Evolutionary conservation across 1,284 basidiomycete species (phyloP).

Genomic region (Meira miltonrushii): DNA sequence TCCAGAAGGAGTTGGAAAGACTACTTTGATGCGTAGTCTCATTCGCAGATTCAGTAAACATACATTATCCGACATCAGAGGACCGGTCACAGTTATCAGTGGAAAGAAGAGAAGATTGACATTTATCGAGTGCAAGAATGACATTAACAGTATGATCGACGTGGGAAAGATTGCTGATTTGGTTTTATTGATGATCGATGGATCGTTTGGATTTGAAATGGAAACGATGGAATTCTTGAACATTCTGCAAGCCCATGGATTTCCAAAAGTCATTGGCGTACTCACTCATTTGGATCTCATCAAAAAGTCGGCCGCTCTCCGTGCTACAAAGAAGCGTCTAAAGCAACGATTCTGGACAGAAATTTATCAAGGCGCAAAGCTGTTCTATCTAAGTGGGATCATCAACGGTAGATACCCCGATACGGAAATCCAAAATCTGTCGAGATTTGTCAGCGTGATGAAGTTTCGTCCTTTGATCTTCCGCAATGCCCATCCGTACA

Average conservation of each 20-base stretch:
- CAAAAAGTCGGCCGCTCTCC: conserved; percentile 81
- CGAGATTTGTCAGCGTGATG: conserved; percentile 88
- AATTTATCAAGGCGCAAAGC: conserved; percentile 95
- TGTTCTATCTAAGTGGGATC: conserved; percentile 96
- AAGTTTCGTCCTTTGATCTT: conserved; percentile 97
- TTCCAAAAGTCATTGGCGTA: conserved; percentile 95
- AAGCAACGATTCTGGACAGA: conserved; percentile 99
- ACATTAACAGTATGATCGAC: conserved; percentile 97
- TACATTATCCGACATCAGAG: conserved; percentile 80
- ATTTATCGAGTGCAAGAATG: conserved; percentile 95
- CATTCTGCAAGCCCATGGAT: conserved; percentile 91
- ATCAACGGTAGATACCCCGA: conserved; percentile 98
- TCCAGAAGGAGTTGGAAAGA: conserved; percentile 91
- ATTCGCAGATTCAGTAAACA: conserved; percentile 92
- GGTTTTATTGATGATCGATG: conserved; percentile 94
- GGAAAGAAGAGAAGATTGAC: conserved; percentile 83
- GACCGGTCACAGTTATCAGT: conserved; percentile 89
- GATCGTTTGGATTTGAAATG: conserved; percentile 98
- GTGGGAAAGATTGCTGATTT: conserved; percentile 93
- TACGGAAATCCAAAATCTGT: conserved; percentile 89
- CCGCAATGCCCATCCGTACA: conserved; percentile 88
- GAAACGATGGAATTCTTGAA: conserved; percentile 99
- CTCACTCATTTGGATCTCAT: conserved; percentile 95
- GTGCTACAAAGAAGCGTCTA: conserved; percentile 85
- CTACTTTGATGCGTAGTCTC: conserved; percentile 85